A percentile compares a stretch with the other conserved stretches of the same genome.
Evolutionary conservation across 139 green algal species (phyloP).

Genomic region (Picochlorum sp.): DNA sequence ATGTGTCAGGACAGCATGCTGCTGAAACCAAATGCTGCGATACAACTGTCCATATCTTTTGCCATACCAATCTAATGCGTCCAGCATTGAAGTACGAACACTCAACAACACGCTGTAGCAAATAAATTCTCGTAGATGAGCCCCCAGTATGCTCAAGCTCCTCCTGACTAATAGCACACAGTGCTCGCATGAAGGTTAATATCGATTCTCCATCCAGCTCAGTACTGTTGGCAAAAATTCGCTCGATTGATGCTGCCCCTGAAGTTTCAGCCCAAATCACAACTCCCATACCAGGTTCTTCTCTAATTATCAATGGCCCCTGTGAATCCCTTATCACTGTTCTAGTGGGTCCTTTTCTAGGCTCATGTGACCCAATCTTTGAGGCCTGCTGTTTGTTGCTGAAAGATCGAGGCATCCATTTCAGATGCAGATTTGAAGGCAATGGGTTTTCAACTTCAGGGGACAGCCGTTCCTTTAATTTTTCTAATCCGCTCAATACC

Average conservation of each 20-base stretch:
- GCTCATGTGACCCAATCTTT: too few relatives aligned
- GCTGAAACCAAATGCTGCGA: slow-evolving; percentile 34
- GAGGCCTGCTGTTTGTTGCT: too few relatives aligned
- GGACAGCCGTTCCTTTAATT: slow-evolving; percentile 28
- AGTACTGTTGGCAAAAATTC: slow-evolving; percentile 41
- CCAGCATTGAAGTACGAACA: slow-evolving; percentile 77
- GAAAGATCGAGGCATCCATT: neutral
- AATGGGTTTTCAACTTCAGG: neutral
- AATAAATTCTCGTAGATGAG: slow-evolving; percentile 6
- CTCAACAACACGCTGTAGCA: slow-evolving; percentile 31
- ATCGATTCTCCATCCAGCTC: slow-evolving; percentile 80
- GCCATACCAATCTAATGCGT: slow-evolving; percentile 80
- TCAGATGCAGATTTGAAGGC: neutral
- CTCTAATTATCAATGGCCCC: slow-evolving; percentile 4
- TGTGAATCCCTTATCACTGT: neutral
- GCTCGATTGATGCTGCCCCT: slow-evolving; percentile 33
- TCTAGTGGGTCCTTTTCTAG: neutral
- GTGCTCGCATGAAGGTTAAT: slow-evolving; percentile 82
- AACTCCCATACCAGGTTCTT: slow-evolving; percentile 35
- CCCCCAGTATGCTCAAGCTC: slow-evolving; percentile 50
- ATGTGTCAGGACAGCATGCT: slow-evolving; percentile 75
- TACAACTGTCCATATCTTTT: slow-evolving; percentile 87
- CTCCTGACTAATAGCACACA: slow-evolving; percentile 73
- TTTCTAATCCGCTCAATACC: slow-evolving; percentile 55
- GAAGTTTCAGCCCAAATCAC: slow-evolving; percentile 50